phyloP scores from a whole-genome alignment of 768 basidiomycete species.

The Termitomyces sp. region DNA sequence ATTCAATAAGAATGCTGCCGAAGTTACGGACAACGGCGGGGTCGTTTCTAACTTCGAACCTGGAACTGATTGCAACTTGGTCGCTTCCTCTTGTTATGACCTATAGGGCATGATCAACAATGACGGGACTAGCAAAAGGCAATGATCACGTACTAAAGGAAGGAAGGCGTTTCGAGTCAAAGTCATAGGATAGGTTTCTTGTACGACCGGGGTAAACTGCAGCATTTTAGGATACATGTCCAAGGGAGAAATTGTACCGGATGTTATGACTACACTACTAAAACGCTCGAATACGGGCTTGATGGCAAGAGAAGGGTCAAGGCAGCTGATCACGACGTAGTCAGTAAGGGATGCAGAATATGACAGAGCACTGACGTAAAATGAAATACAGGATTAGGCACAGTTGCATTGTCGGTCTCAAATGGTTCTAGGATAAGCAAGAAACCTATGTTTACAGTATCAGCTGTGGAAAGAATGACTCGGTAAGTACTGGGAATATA shows the following conservation, averaged over 20 bases:
- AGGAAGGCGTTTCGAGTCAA: constrained; percentile 93
- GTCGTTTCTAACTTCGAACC: constrained; percentile 98
- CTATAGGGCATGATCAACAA: constrained; percentile 28
- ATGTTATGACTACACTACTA: constrained; percentile 97
- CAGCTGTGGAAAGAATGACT: background rate
- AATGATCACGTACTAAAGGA: constrained; percentile 61
- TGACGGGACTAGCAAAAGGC: background rate
- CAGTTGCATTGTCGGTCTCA: constrained; percentile 97
- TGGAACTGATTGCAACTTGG: constrained; percentile 96
- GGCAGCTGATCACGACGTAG: constrained; percentile 54
- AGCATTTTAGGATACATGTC: constrained; percentile 99
- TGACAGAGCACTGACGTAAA: constrained; percentile 60
- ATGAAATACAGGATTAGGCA: constrained; percentile 98
- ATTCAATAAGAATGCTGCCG: constrained; percentile 96
- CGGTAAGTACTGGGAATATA: constrained; percentile 16
- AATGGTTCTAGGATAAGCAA: constrained; percentile 96
- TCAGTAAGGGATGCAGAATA: background rate
- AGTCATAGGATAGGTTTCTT: constrained; percentile 98
- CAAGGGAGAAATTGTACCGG: constrained; percentile 94
- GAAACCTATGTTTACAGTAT: constrained; percentile 56
- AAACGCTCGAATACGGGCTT: constrained; percentile 98
- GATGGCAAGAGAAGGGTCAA: constrained; percentile 96
- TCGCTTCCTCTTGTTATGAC: constrained; percentile 98
- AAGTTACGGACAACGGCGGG: constrained; percentile 99
- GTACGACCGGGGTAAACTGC: constrained; percentile 93